phyloP scores from a whole-genome alignment of 176 grass and related monocot genomes.

The Oryza longistaminata region DNA sequence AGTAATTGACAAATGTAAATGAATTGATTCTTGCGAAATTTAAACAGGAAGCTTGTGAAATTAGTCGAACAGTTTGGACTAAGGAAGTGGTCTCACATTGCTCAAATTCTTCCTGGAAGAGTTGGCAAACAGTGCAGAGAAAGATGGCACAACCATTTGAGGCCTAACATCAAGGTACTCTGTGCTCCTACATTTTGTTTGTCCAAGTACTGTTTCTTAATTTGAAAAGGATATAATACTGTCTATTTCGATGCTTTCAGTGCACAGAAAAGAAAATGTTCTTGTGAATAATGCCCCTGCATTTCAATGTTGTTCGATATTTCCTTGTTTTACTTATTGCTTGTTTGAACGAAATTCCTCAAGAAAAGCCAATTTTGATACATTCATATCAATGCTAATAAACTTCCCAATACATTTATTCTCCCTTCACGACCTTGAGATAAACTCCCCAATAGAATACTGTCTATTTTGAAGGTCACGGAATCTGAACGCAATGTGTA shows the following conservation, averaged over 20 bases:
- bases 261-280: background rate
- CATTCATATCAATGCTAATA: background rate
- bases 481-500: background rate
- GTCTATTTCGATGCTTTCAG: background rate
- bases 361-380: background rate
- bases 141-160: constrained; percentile 98
- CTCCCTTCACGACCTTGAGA: background rate
- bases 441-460: no score
- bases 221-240: background rate
- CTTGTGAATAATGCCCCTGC: background rate
- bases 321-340: background rate
- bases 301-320: background rate
- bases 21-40: constrained; percentile 20
- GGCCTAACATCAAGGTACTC: constrained; percentile 89
- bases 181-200: no score
- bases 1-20: background rate
- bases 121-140: constrained; percentile 96
- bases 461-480: background rate
- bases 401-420: background rate
- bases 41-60: constrained; percentile 66
- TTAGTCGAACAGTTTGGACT: constrained; percentile 87
- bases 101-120: constrained; percentile 80
- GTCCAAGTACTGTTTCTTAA: background rate
- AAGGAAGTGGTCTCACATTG: constrained; percentile 91
- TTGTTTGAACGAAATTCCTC: background rate